Conservation (phyloP, 805 yeast genomes). For the Clavispora phyllophila region DNA sequence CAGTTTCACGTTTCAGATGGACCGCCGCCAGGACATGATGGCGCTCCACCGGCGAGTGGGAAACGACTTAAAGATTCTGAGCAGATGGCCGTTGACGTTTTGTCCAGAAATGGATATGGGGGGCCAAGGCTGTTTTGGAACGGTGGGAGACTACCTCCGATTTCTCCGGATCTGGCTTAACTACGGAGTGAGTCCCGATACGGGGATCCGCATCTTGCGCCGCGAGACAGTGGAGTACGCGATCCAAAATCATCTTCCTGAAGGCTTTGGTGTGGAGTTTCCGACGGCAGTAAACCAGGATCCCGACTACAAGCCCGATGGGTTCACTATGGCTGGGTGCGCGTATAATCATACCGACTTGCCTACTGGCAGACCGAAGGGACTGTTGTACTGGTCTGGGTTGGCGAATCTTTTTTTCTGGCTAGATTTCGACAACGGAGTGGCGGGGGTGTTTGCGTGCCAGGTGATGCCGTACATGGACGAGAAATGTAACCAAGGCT, state of each 20-base stretch:
- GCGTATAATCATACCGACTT: constrained; percentile 21
- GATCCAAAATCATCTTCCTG: constrained; percentile 27
- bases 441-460: constrained; percentile 37
- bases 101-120: constrained; percentile 32
- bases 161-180: constrained; percentile 37
- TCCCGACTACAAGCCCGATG: constrained; percentile 16
- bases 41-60: constrained; percentile 4
- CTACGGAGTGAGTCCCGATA: constrained; percentile 37
- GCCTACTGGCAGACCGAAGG: constrained; percentile 32
- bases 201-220: constrained; percentile 24
- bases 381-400: constrained; percentile 37
- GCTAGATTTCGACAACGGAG: constrained; percentile 33
- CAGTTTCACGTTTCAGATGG: constrained; percentile 13
- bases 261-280: constrained; percentile 13
- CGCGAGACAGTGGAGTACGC: constrained; percentile 29
- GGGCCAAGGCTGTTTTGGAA: constrained; percentile 40
- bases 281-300: constrained; percentile 14
- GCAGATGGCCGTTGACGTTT: constrained; percentile 8
- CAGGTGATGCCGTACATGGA: constrained; percentile 35
- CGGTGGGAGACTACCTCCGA: constrained; percentile 33
- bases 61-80: constrained; percentile 2
- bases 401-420: constrained; percentile 36
- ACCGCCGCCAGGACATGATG: constrained; percentile 4
- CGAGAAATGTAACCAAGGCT: constrained; percentile 8
- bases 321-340: constrained; percentile 30